A percentile compares a stretch with the other conserved stretches of the same genome.
These are phyloP conservation scores for Microdochium trichocladiopsis DNA, from an alignment of 2,329 filamentous ascomycete species.

Conservation along the genomic window DNA sequence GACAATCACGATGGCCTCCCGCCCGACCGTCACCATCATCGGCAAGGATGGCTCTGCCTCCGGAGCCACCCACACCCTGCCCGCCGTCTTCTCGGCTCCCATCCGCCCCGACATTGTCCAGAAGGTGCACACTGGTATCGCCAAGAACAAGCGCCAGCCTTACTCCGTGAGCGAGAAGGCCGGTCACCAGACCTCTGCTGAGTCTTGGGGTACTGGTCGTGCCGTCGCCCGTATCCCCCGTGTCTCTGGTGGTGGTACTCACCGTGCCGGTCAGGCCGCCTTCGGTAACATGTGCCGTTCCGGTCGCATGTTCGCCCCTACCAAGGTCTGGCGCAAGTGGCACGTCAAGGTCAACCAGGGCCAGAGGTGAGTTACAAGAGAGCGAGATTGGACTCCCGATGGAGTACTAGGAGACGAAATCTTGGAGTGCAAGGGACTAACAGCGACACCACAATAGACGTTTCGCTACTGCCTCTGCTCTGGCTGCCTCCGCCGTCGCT, in stretches of 20 bases:
- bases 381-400: no score
- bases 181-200: constrained; percentile 98
- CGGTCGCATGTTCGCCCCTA: constrained; percentile 99
- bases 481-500: constrained; percentile 92
- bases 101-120: constrained; percentile 99
- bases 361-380: constrained; percentile 69
- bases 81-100: constrained; percentile 92
- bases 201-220: constrained; percentile 99
- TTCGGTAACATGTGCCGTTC: constrained; percentile 99
- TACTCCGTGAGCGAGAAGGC: constrained; percentile 99
- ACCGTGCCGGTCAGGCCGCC: constrained; percentile 98
- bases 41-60: constrained; percentile 90
- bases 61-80: constrained; percentile 84
- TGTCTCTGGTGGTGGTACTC: constrained; percentile 99
- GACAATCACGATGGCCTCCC: constrained; percentile 71
- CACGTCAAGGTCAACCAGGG: constrained; percentile 99
- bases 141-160: constrained; percentile 99
- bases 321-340: constrained; percentile 99
- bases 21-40: constrained; percentile 97
- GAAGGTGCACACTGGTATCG: constrained; percentile 97
- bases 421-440: constrained; percentile 5
- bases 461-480: constrained; percentile 94
- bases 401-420: background rate
- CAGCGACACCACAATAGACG: constrained; percentile 48
- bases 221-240: constrained; percentile 99